phyloP scores from a whole-genome alignment of 306 rosid genomes.

The Chamaecrista fasciculata region DNA sequence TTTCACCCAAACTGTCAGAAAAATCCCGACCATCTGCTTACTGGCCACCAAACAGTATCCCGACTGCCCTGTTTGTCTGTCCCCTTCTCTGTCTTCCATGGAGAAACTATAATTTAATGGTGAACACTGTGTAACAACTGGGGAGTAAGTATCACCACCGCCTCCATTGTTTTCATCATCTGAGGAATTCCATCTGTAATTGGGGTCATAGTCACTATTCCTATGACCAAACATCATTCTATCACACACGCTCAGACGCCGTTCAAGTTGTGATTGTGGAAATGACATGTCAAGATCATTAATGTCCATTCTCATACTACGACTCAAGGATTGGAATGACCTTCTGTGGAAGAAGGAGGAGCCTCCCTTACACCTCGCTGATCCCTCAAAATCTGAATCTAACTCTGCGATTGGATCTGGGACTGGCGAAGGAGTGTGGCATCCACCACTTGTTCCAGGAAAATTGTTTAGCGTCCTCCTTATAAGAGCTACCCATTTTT shows the following conservation, averaged over 20 bases:
- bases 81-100: slow-evolving; percentile 66
- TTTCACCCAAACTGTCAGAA: slow-evolving; percentile 76
- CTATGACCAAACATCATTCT: slow-evolving; percentile 64
- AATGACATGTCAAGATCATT: slow-evolving; percentile 57
- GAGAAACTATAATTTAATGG: slow-evolving; percentile 49
- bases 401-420: slow-evolving; percentile 78
- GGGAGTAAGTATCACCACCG: slow-evolving; percentile 66
- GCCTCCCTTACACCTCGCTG: slow-evolving; percentile 62
- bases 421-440: slow-evolving; percentile 75
- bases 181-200: slow-evolving; percentile 68
- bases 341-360: slow-evolving; percentile 76
- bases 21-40: slow-evolving; percentile 94
- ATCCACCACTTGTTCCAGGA: slow-evolving; percentile 70
- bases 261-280: slow-evolving; percentile 60
- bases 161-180: slow-evolving; percentile 83
- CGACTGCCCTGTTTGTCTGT: slow-evolving; percentile 62
- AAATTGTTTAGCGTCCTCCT: slow-evolving; percentile 77
- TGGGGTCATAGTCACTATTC: slow-evolving; percentile 68
- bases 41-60: slow-evolving; percentile 80
- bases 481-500: slow-evolving; percentile 81
- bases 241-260: slow-evolving; percentile 78
- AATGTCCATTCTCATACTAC: slow-evolving; percentile 81
- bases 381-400: slow-evolving; percentile 81
- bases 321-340: slow-evolving; percentile 82
- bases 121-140: slow-evolving; percentile 51